Evolutionary conservation across 306 rosid species (phyloP).

Genomic region (cucumber (Cucumis sativus)): Cucumber_9930_V3 NC_026661.2:22347001-22347500

Average conservation of each 20-base stretch:
- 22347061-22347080: neutral
- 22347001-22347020: neutral
- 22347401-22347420: no score
- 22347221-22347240: neutral
- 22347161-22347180: neutral
- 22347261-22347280: slow-evolving; percentile 5
- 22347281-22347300: slow-evolving; percentile 4
- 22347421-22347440: no score
- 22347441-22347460: no score
- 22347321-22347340: neutral
- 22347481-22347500: no score
- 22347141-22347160: neutral
- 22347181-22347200: neutral
- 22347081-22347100: neutral
- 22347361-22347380: neutral
- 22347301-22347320: slow-evolving; percentile 6
- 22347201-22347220: slow-evolving; percentile 1
- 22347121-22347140: neutral
- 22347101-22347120: slow-evolving; percentile 4
- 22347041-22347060: neutral
- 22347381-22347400: neutral
- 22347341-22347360: neutral
- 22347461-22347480: no score
- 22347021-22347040: neutral
- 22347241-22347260: neutral